Percentiles rank a stretch among this genome's conserved stretches.
These are phyloP conservation scores for Rhizopus microsporus DNA, from an alignment of 371 early-diverging fungal genomes.

Conservation along the genomic window DNA sequence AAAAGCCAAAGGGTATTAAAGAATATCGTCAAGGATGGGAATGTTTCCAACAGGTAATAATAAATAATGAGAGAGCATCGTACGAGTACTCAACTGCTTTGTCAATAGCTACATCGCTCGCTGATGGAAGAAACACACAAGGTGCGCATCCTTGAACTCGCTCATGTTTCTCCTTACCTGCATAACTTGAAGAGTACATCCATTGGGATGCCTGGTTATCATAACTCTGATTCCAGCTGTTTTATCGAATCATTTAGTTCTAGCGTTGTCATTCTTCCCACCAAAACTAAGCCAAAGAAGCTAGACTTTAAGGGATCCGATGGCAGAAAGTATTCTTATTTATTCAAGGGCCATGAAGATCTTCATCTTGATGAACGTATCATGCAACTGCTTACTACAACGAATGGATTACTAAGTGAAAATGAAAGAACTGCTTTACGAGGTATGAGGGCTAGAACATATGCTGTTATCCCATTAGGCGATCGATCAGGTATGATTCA, in stretches of 20 bases:
- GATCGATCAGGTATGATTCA: conserved; percentile 96
- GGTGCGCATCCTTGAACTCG: conserved; percentile 54
- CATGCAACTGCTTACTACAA: conserved; percentile 77
- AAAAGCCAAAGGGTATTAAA: conserved; percentile 51
- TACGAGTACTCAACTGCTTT: background rate
- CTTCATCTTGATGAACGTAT: conserved; percentile 91
- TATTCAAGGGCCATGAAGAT: conserved; percentile 93
- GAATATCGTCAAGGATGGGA: conserved; percentile 62
- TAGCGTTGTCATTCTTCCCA: conserved; percentile 67
- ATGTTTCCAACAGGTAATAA: conserved; percentile 62
- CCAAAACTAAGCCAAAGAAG: conserved; percentile 92
- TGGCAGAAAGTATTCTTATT: conserved; percentile 75
- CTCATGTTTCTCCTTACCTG: conserved; percentile 68
- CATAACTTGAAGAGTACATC: conserved; percentile 46
- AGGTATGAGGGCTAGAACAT: conserved; percentile 73
- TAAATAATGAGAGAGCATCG: conserved; percentile 43
- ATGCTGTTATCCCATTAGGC: conserved; percentile 94
- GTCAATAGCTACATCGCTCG: conserved; percentile 43
- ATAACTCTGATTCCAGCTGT: conserved; percentile 24
- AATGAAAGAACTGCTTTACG: conserved; percentile 48
- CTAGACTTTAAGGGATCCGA: conserved; percentile 72
- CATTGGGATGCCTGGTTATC: conserved; percentile 69
- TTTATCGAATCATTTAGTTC: conserved; percentile 64
- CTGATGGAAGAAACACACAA: conserved; percentile 64
- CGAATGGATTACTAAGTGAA: conserved; percentile 70